Evolutionary conservation across 2,329 filamentous ascomycete genomes (phyloP).

Genomic region (Alternaria conjuncta): DNA sequence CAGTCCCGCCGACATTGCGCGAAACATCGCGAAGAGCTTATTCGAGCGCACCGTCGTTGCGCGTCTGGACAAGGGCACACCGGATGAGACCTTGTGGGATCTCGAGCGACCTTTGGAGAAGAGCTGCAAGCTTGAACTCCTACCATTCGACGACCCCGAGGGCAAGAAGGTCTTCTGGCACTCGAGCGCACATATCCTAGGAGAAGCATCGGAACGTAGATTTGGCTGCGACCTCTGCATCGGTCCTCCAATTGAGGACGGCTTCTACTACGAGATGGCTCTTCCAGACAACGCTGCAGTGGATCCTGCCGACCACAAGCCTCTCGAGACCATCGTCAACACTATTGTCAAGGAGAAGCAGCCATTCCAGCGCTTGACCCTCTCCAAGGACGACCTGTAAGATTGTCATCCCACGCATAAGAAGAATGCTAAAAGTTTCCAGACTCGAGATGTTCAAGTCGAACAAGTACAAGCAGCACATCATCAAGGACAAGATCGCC

Average conservation of each 20-base stretch:
- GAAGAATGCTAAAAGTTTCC: background rate
- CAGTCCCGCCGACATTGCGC: slow-evolving; percentile 79
- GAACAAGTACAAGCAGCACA: slow-evolving; percentile 98
- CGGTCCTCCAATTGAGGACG: slow-evolving; percentile 87
- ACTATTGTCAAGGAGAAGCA: slow-evolving; percentile 97
- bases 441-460: slow-evolving; percentile 91
- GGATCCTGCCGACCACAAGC: slow-evolving; percentile 79
- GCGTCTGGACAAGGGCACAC: slow-evolving; percentile 75
- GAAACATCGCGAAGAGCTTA: slow-evolving; percentile 81
- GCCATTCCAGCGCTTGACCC: slow-evolving; percentile 84
- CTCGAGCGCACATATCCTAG: slow-evolving; percentile 93
- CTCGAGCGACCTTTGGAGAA: slow-evolving; percentile 87
- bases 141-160: slow-evolving; percentile 77
- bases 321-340: slow-evolving; percentile 78
- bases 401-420: background rate
- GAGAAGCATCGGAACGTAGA: slow-evolving; percentile 87
- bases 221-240: slow-evolving; percentile 94
- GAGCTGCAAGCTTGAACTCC: slow-evolving; percentile 82
- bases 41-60: slow-evolving; percentile 88
- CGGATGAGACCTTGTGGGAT: slow-evolving; percentile 86
- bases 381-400: slow-evolving; percentile 83
- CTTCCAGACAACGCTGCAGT: slow-evolving; percentile 74
- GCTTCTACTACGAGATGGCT: slow-evolving; percentile 98
- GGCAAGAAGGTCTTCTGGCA: slow-evolving; percentile 99
- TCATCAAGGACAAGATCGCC: slow-evolving; percentile 90